phyloP scores from a whole-genome alignment of 208 protist species.

The Phytomonas francai region DNA sequence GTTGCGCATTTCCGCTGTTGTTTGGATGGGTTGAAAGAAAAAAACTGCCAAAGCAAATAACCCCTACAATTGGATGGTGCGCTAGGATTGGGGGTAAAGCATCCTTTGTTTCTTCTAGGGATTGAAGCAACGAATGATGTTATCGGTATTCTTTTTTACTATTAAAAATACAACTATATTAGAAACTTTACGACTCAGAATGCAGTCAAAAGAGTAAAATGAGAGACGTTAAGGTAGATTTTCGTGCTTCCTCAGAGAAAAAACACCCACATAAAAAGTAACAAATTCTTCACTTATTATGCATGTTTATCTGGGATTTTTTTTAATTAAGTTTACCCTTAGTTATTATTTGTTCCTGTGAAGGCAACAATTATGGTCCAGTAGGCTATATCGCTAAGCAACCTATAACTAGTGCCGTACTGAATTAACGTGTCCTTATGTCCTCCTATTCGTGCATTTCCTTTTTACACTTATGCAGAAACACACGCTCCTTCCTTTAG shows the following conservation, averaged over 20 bases:
- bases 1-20: background rate
- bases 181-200: background rate
- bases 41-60: background rate
- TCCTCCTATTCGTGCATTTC: background rate
- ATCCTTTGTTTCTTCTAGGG: background rate
- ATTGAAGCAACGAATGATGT: background rate
- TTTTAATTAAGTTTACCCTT: background rate
- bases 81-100: background rate
- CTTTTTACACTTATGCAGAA: background rate
- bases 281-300: background rate
- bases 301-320: background rate
- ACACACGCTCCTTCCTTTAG: background rate
- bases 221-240: background rate
- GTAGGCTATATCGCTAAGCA: background rate
- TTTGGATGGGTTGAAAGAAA: background rate
- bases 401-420: background rate
- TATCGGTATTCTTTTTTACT: background rate
- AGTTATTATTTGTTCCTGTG: background rate
- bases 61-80: background rate
- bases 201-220: background rate
- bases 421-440: background rate
- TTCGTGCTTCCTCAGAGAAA: background rate
- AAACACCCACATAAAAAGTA: background rate
- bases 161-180: conserved; percentile 8
- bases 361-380: background rate